A percentile compares a stretch with the other conserved stretches of the same genome.
Evolutionary conservation across 495 filamentous ascomycete genomes (phyloP).

Genomic region (Apodospora peruviana): DNA sequence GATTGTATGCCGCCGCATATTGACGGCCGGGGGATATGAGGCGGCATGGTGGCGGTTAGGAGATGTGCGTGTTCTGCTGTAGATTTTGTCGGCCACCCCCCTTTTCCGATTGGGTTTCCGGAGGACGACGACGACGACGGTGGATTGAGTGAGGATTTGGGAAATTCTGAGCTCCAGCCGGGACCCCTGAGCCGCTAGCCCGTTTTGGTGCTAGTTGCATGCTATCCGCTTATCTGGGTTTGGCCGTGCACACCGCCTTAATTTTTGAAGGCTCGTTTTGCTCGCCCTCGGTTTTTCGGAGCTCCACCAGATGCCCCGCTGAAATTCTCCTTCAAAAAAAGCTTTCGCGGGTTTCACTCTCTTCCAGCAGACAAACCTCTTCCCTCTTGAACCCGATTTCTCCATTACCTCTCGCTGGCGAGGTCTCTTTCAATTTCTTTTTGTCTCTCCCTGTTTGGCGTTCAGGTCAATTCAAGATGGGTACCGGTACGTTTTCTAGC

Average conservation of each 20-base stretch:
- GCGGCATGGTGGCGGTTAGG: constrained; percentile 17
- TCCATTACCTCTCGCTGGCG: constrained; percentile 15
- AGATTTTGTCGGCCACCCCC: not conserved
- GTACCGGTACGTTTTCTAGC: constrained; percentile 48
- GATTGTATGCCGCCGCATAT: constrained; percentile 17
- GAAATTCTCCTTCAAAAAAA: constrained; percentile 11
- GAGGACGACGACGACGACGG: constrained; percentile 1
- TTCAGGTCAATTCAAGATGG: constrained; percentile 54
- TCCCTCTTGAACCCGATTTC: too few species aligned
- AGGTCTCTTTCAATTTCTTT: constrained; percentile 13
- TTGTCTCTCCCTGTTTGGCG: not conserved
- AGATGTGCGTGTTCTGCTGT: constrained; percentile 2
- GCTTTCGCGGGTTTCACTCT: constrained; percentile 15
- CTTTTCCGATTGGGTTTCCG: not conserved
- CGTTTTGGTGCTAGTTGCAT: constrained; percentile 11
- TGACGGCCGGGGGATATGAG: constrained; percentile 11
- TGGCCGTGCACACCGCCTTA: too few species aligned
- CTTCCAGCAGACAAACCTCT: not conserved
- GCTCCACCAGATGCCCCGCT: too few species aligned
- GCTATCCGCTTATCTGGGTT: too few species aligned
- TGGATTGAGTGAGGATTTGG: constrained; percentile 12
- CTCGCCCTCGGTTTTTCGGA: too few species aligned
- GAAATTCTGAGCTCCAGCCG: constrained; percentile 24
- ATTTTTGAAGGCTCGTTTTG: too few species aligned
- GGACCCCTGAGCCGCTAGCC: constrained; percentile 8